These are phyloP conservation scores for Perkinsela sp. DNA, from an alignment of 208 protist genomes.

Conservation along the genomic window DNA sequence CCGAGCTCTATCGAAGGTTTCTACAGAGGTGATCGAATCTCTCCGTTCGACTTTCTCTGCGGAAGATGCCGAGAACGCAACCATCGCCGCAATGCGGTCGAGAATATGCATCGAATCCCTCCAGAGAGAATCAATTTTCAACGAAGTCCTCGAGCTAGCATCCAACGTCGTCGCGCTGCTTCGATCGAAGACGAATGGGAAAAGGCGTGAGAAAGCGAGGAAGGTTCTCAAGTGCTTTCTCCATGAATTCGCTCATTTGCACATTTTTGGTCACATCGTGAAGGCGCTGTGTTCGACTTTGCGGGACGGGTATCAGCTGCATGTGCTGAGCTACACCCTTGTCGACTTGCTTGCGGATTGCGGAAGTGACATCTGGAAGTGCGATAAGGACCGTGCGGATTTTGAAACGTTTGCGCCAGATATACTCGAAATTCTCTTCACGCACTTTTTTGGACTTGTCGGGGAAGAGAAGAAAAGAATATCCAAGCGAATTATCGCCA, in stretches of 20 bases:
- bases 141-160: not conserved
- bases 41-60: not conserved
- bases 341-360: not conserved
- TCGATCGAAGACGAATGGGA: not conserved
- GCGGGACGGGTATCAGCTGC: not conserved
- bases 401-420: not conserved
- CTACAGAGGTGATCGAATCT: not conserved
- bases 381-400: not conserved
- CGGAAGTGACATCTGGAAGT: not conserved
- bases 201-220: not conserved
- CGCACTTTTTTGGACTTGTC: not conserved
- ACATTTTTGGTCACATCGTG: not conserved
- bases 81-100: not conserved
- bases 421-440: not conserved
- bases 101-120: not conserved
- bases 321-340: not conserved
- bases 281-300: not conserved
- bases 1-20: not conserved
- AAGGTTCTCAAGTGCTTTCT: not conserved
- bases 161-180: not conserved
- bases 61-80: not conserved
- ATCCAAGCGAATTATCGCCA: not conserved
- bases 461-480: not conserved
- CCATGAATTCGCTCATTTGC: not conserved
- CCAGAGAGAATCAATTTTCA: not conserved